phyloP scores from a whole-genome alignment of 257 asterid genomes.

The Ballota nigra region DNA sequence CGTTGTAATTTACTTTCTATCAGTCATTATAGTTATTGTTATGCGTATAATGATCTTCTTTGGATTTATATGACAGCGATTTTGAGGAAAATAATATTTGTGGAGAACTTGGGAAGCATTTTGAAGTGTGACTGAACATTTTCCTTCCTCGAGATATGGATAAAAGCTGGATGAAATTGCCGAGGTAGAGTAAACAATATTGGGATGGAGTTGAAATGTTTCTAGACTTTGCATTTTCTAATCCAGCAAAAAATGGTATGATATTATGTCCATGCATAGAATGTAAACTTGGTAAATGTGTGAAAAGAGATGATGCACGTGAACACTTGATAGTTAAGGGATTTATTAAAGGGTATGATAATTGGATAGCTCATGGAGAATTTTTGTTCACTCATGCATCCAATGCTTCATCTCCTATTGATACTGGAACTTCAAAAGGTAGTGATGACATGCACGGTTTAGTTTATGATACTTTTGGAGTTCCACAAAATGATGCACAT shows the following conservation, averaged over 20 bases:
- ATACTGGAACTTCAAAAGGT: background rate
- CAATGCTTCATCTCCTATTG: background rate
- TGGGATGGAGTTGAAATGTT: slow-evolving; percentile 8
- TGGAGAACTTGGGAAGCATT: background rate
- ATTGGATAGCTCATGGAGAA: slow-evolving; percentile 19
- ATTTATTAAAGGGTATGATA: background rate
- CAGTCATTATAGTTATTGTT: no score
- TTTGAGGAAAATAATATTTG: background rate
- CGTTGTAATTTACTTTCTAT: no score
- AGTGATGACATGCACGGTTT: slow-evolving; percentile 9
- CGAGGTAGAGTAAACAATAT: background rate
- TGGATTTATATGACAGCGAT: background rate
- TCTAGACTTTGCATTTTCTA: background rate
- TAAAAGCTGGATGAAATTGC: slow-evolving; percentile 8
- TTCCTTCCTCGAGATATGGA: background rate
- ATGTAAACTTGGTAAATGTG: background rate
- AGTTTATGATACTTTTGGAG: background rate
- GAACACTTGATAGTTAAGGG: slow-evolving; percentile 9
- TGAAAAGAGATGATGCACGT: background rate
- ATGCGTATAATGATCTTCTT: background rate
- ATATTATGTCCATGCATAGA: slow-evolving; percentile 4
- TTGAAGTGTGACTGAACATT: no score
- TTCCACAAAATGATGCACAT: background rate
- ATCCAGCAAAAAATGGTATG: background rate
- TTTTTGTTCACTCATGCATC: background rate